Conservation (phyloP, 805 yeast species). For the Pichia cephalocereana region DNA sequence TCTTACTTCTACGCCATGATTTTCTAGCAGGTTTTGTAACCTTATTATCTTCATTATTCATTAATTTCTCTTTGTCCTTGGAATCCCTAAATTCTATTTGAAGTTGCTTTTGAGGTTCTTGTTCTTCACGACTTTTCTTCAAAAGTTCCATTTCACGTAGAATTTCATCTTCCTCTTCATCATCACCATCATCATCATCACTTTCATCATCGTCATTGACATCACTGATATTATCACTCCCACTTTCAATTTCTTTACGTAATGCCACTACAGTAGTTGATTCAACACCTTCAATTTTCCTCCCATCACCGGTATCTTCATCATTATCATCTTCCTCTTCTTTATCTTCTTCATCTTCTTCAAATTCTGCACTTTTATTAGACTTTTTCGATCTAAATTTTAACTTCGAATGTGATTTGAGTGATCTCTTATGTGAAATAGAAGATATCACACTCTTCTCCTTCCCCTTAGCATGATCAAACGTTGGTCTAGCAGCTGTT, state of each 20-base stretch:
- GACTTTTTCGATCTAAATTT: constrained; percentile 32
- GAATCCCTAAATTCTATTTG: too few relatives aligned
- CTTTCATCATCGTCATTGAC: constrained; percentile 2
- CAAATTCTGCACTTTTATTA: constrained; percentile 18
- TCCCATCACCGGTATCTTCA: constrained; percentile 28
- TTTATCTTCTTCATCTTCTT: constrained; percentile 41
- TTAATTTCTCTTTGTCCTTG: background rate
- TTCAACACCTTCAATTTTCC: background rate
- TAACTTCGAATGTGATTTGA: constrained; percentile 33
- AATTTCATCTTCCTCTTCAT: constrained; percentile 48
- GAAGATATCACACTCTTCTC: constrained; percentile 33
- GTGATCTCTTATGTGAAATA: constrained; percentile 14
- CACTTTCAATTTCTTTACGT: constrained; percentile 15
- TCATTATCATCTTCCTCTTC: constrained; percentile 43
- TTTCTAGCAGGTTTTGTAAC: background rate
- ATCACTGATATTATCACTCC: constrained; percentile 13
- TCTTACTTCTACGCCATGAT: constrained; percentile 11
- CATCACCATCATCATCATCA: constrained; percentile 19
- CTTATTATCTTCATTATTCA: background rate
- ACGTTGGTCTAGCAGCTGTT: constrained; percentile 61
- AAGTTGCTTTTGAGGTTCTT: constrained; percentile 15
- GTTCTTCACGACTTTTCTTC: constrained; percentile 26
- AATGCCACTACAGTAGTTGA: background rate
- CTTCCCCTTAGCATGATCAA: constrained; percentile 55
- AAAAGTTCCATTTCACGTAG: constrained; percentile 31